Conservation (phyloP, 2,329 filamentous ascomycete genomes). For the Trichophyton verrucosum region DNA sequence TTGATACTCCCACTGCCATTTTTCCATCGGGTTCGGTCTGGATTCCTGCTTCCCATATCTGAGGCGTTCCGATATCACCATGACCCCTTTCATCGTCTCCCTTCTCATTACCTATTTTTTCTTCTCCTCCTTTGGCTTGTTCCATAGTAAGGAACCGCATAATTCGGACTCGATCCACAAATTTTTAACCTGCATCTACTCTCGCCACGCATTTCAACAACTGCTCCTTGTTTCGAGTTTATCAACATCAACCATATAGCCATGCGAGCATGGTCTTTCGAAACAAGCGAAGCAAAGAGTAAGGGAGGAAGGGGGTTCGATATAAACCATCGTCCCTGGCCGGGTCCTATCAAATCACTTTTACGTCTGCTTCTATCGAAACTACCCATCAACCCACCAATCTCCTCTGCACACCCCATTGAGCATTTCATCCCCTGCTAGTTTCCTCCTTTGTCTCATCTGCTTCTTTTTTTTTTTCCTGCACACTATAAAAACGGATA, state of each 20-base stretch:
- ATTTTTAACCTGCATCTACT: neutral
- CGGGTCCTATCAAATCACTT: neutral
- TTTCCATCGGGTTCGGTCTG: neutral
- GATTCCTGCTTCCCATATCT: neutral
- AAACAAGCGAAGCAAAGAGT: neutral
- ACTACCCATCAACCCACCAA: neutral
- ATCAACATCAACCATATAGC: neutral
- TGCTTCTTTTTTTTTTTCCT: neutral
- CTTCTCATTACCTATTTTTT: neutral
- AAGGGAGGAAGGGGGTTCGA: neutral
- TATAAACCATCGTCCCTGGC: neutral
- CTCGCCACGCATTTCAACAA: neutral
- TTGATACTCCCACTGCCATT: neutral
- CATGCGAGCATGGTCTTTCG: neutral
- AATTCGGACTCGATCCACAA: neutral
- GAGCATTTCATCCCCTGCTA: neutral
- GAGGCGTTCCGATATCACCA: neutral
- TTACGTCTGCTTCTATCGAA: neutral
- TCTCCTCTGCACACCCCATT: neutral
- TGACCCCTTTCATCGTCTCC: neutral
- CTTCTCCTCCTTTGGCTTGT: neutral
- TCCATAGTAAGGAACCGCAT: neutral
- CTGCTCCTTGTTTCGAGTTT: neutral
- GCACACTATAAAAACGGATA: conserved; percentile 4
- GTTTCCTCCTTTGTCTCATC: too few relatives aligned